phyloP scores from a whole-genome alignment of 768 basidiomycete genomes.

The Suillus weaverae region DNA sequence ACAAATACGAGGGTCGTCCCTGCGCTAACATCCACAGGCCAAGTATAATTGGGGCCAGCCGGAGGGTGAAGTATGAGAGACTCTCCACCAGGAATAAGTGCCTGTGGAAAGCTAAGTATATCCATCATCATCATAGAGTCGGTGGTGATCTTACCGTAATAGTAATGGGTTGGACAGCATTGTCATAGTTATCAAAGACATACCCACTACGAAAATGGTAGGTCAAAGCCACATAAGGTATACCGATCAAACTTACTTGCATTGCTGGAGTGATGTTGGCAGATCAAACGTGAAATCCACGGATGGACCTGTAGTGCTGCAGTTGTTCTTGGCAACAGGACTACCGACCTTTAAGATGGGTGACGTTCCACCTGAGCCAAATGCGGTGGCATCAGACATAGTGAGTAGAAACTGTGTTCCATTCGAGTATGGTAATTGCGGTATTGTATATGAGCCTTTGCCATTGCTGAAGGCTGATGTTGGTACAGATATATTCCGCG shows the following conservation, averaged over 20 bases:
- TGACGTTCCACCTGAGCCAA: constrained; percentile 63
- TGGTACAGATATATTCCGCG: constrained; percentile 56
- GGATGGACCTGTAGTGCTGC: constrained; percentile 48
- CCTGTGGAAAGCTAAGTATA: constrained; percentile 36
- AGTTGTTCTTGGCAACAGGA: constrained; percentile 42
- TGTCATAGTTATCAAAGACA: constrained; percentile 42
- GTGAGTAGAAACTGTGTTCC: constrained; percentile 48
- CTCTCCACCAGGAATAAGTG: constrained; percentile 63
- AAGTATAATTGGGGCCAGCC: constrained; percentile 41
- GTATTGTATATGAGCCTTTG: constrained; percentile 49
- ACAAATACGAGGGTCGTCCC: constrained; percentile 60
- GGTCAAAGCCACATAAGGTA: background rate
- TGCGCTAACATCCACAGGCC: constrained; percentile 56
- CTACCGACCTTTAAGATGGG: constrained; percentile 47
- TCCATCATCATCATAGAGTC: background rate
- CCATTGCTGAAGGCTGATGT: constrained; percentile 52
- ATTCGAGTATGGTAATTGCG: constrained; percentile 42
- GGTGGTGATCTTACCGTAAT: constrained; percentile 42
- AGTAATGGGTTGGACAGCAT: constrained; percentile 53
- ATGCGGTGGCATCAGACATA: constrained; percentile 75
- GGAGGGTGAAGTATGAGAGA: constrained; percentile 43
- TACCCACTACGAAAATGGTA: constrained; percentile 39
- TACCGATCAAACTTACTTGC: constrained; percentile 43
- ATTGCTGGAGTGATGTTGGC: constrained; percentile 58
- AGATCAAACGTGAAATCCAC: constrained; percentile 49